Evolutionary conservation across 2,329 filamentous ascomycete species (phyloP).

Genomic region (Colletotrichum sp.): DNA sequence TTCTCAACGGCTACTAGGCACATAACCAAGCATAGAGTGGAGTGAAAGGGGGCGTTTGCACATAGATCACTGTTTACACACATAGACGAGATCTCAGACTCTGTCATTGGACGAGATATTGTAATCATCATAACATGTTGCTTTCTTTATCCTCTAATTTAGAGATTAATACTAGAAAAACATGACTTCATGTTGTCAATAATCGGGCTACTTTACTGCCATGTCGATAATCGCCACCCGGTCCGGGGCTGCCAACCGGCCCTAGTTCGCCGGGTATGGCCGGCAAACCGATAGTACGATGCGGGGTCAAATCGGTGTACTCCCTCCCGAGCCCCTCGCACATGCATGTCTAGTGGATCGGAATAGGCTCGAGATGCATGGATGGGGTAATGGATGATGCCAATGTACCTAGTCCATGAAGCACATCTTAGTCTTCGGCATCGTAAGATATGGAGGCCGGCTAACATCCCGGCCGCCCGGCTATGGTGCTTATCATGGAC

Average conservation of each 20-base stretch:
- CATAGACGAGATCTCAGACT: background rate
- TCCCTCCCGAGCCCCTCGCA: background rate
- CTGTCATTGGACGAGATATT: background rate
- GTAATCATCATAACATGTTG: background rate
- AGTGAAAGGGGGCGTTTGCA: background rate
- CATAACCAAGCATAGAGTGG: background rate
- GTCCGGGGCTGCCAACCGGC: background rate
- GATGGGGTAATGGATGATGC: background rate
- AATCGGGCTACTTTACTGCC: fast-evolving
- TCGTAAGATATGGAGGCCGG: background rate
- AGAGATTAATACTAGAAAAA: background rate
- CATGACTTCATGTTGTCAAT: background rate
- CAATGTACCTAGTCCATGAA: background rate
- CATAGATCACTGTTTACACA: background rate
- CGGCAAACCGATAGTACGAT: background rate
- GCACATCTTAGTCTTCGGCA: background rate
- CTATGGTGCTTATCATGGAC: background rate
- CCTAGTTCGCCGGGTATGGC: background rate
- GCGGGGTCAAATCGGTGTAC: background rate
- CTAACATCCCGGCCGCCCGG: background rate
- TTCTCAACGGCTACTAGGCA: constrained; percentile 31
- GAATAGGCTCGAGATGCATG: background rate
- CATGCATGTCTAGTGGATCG: background rate
- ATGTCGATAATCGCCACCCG: background rate
- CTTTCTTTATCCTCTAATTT: background rate